Conservation (phyloP, 1,284 basidiomycete genomes). For the Agaricales sp. region DNA sequence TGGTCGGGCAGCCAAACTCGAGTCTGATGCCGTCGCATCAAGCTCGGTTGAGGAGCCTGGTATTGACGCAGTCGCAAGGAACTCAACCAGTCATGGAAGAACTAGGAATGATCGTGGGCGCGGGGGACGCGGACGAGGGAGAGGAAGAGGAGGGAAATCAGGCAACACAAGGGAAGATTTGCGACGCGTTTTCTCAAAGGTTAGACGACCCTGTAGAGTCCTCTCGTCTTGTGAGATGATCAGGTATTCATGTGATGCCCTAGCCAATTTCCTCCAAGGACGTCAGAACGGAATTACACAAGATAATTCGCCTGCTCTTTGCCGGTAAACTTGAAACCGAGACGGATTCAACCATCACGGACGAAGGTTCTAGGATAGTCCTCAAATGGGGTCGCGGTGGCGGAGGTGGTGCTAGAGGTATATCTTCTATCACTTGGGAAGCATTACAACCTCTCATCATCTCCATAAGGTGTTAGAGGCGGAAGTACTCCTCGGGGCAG, state of each 20-base stretch:
- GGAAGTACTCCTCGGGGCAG: constrained; percentile 45
- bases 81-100: constrained; percentile 31
- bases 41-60: constrained; percentile 9
- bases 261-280: constrained; percentile 80
- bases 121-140: constrained; percentile 30
- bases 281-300: constrained; percentile 75
- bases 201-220: constrained; percentile 17
- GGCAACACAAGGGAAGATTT: constrained; percentile 48
- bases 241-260: constrained; percentile 3
- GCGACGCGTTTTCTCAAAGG: constrained; percentile 57
- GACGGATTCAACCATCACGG: constrained; percentile 45
- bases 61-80: no score
- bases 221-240: constrained; percentile 12
- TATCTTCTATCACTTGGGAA: constrained; percentile 4
- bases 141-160: constrained; percentile 37
- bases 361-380: constrained; percentile 58
- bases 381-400: constrained; percentile 61
- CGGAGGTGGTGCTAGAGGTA: constrained; percentile 28
- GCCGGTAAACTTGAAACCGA: constrained; percentile 78
- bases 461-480: constrained; percentile 20
- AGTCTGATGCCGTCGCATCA: constrained; percentile 18
- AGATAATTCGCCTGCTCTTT: constrained; percentile 75
- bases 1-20: constrained; percentile 29
- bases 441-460: not conserved
- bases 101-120: constrained; percentile 34